Percentiles rank a stretch among this genome's conserved stretches.
These are phyloP conservation scores for Asclepias syriaca DNA, from an alignment of 257 asterid genomes.

Conservation along the genomic window DNA sequence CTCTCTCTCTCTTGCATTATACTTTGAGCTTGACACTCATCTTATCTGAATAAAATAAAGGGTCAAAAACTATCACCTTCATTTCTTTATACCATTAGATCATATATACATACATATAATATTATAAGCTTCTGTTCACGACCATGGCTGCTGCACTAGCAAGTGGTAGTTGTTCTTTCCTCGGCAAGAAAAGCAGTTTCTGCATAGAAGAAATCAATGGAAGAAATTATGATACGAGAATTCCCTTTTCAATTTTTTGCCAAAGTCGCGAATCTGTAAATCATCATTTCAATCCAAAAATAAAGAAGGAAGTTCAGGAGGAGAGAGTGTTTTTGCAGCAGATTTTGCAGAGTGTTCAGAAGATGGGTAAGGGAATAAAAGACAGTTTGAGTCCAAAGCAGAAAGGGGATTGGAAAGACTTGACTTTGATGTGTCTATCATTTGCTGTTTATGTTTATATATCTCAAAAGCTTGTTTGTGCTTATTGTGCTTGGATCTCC, in stretches of 20 bases:
- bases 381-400: conserved; percentile 67
- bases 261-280: conserved; percentile 27
- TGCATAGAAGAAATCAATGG: conserved; percentile 9
- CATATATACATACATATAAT: neutral
- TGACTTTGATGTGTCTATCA: conserved; percentile 72
- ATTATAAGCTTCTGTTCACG: neutral
- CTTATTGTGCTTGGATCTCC: conserved; percentile 78
- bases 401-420: conserved; percentile 93
- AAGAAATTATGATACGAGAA: conserved; percentile 8
- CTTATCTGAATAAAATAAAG: neutral
- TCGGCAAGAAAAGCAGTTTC: conserved; percentile 8
- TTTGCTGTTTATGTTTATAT: conserved; percentile 88
- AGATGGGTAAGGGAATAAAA: conserved; percentile 45
- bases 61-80: neutral
- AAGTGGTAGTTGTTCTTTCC: conserved; percentile 8
- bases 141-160: conserved; percentile 23
- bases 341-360: conserved; percentile 31
- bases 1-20: neutral
- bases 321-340: conserved; percentile 14
- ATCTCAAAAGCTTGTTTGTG: conserved; percentile 89
- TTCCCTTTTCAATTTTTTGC: conserved; percentile 29
- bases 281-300: conserved; percentile 17
- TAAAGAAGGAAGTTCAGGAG: conserved; percentile 14
- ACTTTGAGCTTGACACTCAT: neutral
- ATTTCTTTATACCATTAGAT: no score